Percentiles rank a stretch among this genome's conserved stretches.
Evolutionary conservation across 208 protist species (phyloP).

Genomic region (Blastocrithidia nonstop): DNA sequence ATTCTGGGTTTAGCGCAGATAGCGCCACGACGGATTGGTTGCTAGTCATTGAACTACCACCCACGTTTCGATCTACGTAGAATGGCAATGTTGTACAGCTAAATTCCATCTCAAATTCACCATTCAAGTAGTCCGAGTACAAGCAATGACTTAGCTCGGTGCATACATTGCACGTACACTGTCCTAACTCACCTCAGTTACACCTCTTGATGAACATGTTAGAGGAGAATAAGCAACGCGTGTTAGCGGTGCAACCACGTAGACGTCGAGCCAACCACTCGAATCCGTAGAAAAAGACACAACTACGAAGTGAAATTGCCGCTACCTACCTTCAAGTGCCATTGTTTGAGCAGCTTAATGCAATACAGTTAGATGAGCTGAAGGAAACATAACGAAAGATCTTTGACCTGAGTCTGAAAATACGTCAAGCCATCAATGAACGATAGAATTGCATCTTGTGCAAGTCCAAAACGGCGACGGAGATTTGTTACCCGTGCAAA

Average conservation of each 20-base stretch:
- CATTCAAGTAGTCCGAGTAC: constrained; percentile 73
- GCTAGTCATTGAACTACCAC: constrained; percentile 82
- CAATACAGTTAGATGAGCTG: constrained; percentile 35
- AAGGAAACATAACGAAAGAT: constrained; percentile 72
- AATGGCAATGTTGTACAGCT: constrained; percentile 83
- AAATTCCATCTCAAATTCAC: constrained; percentile 84
- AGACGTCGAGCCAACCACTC: no score
- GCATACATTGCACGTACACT: constrained; percentile 24
- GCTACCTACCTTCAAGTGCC: constrained; percentile 51
- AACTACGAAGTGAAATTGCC: constrained; percentile 41
- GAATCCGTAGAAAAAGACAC: constrained; percentile 37
- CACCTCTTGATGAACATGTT: constrained; percentile 74
- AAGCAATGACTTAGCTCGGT: constrained; percentile 66
- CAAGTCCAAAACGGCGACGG: constrained; percentile 44
- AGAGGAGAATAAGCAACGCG: constrained; percentile 75
- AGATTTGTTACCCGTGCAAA: constrained; percentile 84
- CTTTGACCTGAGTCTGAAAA: constrained; percentile 55
- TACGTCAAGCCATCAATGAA: constrained; percentile 71
- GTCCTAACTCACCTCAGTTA: constrained; percentile 56
- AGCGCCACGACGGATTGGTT: constrained; percentile 72
- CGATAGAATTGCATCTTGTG: constrained; percentile 75
- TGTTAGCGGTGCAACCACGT: constrained; percentile 25
- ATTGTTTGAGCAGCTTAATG: constrained; percentile 29
- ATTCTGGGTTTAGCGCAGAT: constrained; percentile 80
- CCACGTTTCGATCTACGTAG: constrained; percentile 66